Percentiles rank a stretch among this genome's conserved stretches.
Evolutionary conservation across 2,329 filamentous ascomycete genomes (phyloP).

Genomic region (Fusarium palustre): DNA sequence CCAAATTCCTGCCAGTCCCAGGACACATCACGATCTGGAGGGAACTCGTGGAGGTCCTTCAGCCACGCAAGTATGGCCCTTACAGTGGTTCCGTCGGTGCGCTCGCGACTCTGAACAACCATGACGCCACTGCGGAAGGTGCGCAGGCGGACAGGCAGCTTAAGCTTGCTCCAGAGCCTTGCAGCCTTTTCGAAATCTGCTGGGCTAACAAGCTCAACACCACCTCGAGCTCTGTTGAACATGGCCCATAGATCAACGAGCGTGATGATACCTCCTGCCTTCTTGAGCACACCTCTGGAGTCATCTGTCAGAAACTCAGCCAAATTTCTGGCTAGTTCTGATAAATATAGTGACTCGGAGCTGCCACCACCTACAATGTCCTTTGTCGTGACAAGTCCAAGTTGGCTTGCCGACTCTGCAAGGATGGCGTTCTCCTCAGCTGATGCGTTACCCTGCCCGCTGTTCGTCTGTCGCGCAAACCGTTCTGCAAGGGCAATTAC

Average conservation of each 20-base stretch:
- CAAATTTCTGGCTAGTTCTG: constrained; percentile 84
- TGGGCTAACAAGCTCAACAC: constrained; percentile 93
- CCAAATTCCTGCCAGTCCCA: constrained; percentile 87
- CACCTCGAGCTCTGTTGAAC: constrained; percentile 92
- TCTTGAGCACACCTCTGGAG: constrained; percentile 78
- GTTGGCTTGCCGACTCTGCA: constrained; percentile 80
- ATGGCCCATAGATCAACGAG: constrained; percentile 93
- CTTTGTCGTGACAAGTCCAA: constrained; percentile 93
- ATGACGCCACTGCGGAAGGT: constrained; percentile 94
- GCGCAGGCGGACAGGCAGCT: constrained; percentile 85
- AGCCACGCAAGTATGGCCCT: constrained; percentile 82
- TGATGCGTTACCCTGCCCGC: constrained; percentile 68
- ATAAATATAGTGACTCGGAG: constrained; percentile 87
- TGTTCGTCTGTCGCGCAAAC: constrained; percentile 77
- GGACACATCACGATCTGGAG: constrained; percentile 70
- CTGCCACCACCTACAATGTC: constrained; percentile 86
- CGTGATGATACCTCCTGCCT: constrained; percentile 87
- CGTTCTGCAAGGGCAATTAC: constrained; percentile 92
- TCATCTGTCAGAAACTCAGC: constrained; percentile 93
- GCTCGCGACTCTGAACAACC: constrained; percentile 88
- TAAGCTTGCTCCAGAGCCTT: constrained; percentile 86
- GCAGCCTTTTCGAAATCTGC: constrained; percentile 92
- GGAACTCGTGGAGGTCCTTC: constrained; percentile 74
- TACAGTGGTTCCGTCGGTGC: constrained; percentile 91
- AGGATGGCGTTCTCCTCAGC: constrained; percentile 80